Evolutionary conservation across 352 stramenopile species (phyloP), one percentile per base, ranked within the genome.

Genomic region (Globisporangium mamillatum): DNA sequence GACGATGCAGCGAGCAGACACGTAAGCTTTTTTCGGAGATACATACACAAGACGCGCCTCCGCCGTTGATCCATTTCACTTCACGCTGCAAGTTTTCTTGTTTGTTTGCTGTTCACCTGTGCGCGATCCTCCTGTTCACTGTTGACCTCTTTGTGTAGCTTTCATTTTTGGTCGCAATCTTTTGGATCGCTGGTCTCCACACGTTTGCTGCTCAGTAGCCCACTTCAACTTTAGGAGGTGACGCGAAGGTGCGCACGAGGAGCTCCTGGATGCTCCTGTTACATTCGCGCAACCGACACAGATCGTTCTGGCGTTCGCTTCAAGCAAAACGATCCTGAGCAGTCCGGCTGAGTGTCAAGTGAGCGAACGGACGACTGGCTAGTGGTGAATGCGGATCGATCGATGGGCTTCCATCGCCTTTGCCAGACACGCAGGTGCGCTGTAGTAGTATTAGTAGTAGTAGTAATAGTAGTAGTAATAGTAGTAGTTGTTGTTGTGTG

Each of bases 221-320:
- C 56, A 63, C 57, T 63, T 63, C 57, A 63, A 63, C 57, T 52
- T 63, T 36, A 10, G 16, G 34, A 63, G 24, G 57, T 63, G 32
- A 4, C 9, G 9, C n/a, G 57, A 63, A 63, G 57, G 57, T 63
- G 18, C 25, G 53, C 53, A 14, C 8, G 38, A 63, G 25, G 10
- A 44, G 36, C 36, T 44, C 8, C 36, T 16, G 1, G 56, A 29
- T 29, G 8, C 20, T 46, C 2, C 2, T 27, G 3, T 7, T 50
- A 53, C 18, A 25, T 53, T 34, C 57, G 22, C 24, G 57, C 57
- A 63, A 63, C 34, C 34, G 27, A n/a, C 25, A 25, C 34, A 22
- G 57, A 60, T 60, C 57, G 34, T 63, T 52, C 57, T 52, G 29
- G 57, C 57, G 57, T 20, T 46, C 5, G 29, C 32, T 9, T 4